These are phyloP conservation scores for Emergomyces pasteurianus DNA, from an alignment of 2,329 filamentous ascomycete genomes.

Conservation along the genomic window DNA sequence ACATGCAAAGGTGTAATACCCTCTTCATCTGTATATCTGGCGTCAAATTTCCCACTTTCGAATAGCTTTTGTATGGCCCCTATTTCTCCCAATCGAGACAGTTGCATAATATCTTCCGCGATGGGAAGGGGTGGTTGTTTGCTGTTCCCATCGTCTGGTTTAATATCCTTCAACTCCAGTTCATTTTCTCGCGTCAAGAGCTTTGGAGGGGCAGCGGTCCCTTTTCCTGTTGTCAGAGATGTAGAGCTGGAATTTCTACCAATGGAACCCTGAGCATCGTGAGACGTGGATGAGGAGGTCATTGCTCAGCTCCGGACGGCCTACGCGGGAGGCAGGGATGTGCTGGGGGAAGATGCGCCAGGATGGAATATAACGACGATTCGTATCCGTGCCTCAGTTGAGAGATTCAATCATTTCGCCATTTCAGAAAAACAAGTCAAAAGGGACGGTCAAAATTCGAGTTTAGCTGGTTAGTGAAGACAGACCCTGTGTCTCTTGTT, in stretches of 20 bases:
- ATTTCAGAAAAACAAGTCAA: neutral
- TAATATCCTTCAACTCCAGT: constrained; percentile 30
- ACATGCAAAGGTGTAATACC: constrained; percentile 95
- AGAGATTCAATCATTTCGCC: neutral
- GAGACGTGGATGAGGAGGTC: constrained; percentile 18
- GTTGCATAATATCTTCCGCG: constrained; percentile 86
- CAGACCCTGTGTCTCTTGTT: neutral
- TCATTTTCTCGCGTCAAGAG: constrained; percentile 17
- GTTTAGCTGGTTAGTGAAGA: neutral
- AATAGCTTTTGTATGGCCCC: constrained; percentile 80
- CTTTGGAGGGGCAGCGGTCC: constrained; percentile 21
- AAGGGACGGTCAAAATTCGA: neutral
- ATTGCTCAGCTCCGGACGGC: constrained; percentile 9
- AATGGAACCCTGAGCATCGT: constrained; percentile 7
- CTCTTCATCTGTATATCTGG: constrained; percentile 75
- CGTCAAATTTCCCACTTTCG: constrained; percentile 67
- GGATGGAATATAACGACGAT: neutral
- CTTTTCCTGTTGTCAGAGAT: constrained; percentile 20
- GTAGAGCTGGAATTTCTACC: constrained; percentile 16
- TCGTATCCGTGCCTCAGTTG: neutral
- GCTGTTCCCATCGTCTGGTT: constrained; percentile 16
- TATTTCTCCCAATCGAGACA: constrained; percentile 80
- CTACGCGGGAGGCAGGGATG: neutral
- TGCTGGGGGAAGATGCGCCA: neutral
- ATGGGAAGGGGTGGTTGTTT: constrained; percentile 24